phyloP scores from a whole-genome alignment of 2,329 filamentous ascomycete genomes.

The Cladosporium sp. region DNA sequence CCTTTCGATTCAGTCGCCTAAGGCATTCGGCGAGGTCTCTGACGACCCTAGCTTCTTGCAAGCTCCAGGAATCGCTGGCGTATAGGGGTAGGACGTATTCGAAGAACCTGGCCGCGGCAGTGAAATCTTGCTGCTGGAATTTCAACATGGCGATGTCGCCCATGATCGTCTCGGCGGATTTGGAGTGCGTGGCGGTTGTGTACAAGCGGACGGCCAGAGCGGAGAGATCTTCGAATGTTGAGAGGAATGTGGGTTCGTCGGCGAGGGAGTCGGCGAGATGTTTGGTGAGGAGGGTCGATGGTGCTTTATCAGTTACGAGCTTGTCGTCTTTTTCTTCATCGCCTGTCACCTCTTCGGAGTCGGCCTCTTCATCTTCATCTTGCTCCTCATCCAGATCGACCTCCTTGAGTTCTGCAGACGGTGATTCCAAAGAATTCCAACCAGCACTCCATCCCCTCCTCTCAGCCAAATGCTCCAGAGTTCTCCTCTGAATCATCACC shows the following conservation, averaged over 20 bases:
- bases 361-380: constrained; percentile 5
- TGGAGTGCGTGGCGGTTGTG: constrained; percentile 68
- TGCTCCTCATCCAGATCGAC: constrained; percentile 31
- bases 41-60: constrained; percentile 76
- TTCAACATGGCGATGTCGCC: constrained; percentile 84
- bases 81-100: constrained; percentile 74
- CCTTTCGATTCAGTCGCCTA: constrained; percentile 66
- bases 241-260: constrained; percentile 1
- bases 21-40: constrained; percentile 82
- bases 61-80: constrained; percentile 69
- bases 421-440: constrained; percentile 46
- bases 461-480: constrained; percentile 69
- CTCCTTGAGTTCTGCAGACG: constrained; percentile 20
- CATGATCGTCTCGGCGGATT: constrained; percentile 71
- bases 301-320: not conserved
- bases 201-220: constrained; percentile 73
- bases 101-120: constrained; percentile 71
- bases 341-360: not conserved
- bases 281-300: not conserved
- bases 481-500: constrained; percentile 70
- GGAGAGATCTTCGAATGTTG: constrained; percentile 5
- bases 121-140: constrained; percentile 63
- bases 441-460: constrained; percentile 70
- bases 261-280: not conserved
- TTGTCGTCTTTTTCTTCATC: not conserved